Percentiles rank a stretch among this genome's conserved stretches.
phyloP scores from a whole-genome alignment of 352 stramenopile species.

The Phytophthora colocasiae region DNA sequence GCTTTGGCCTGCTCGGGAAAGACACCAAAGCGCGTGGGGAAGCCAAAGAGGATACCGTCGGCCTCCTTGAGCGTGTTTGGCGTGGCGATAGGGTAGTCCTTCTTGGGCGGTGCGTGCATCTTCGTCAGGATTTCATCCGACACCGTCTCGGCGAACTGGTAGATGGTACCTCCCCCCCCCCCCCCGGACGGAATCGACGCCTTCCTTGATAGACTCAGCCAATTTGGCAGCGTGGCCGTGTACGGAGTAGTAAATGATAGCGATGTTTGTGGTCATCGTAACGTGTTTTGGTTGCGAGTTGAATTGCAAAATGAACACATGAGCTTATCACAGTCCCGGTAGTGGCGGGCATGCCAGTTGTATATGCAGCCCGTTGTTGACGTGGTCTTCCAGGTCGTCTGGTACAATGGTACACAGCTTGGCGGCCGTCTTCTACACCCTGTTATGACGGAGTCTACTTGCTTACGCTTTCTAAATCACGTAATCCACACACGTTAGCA shows the following conservation, averaged over 20 bases:
- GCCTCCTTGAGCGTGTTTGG: conserved; percentile 20
- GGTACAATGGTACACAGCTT: too few relatives aligned
- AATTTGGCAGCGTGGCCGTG: conserved; percentile 17
- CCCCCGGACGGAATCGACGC: conserved; percentile 15
- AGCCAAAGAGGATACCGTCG: conserved; percentile 23
- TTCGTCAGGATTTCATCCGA: conserved; percentile 20
- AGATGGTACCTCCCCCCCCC: conserved; percentile 15
- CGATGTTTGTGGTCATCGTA: conserved; percentile 17
- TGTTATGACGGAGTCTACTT: too few relatives aligned
- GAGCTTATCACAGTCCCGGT: too few relatives aligned
- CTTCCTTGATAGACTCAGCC: conserved; percentile 16
- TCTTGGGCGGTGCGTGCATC: not conserved
- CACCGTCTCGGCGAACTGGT: conserved; percentile 17
- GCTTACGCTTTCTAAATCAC: too few relatives aligned
- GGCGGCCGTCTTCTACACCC: too few relatives aligned
- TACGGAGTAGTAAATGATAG: conserved; percentile 28
- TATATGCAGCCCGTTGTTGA: too few relatives aligned
- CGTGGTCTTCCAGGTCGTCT: too few relatives aligned
- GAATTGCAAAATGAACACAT: too few relatives aligned
- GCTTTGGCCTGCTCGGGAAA: conserved; percentile 18
- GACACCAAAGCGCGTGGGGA: conserved; percentile 13
- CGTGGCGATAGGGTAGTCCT: conserved; percentile 14
- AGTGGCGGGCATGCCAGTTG: too few relatives aligned
- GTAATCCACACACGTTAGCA: too few relatives aligned
- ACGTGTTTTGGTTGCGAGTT: not conserved